These are phyloP conservation scores for Fusarium tupiense DNA, from an alignment of 2,329 filamentous ascomycete genomes.

Conservation along the genomic window DNA sequence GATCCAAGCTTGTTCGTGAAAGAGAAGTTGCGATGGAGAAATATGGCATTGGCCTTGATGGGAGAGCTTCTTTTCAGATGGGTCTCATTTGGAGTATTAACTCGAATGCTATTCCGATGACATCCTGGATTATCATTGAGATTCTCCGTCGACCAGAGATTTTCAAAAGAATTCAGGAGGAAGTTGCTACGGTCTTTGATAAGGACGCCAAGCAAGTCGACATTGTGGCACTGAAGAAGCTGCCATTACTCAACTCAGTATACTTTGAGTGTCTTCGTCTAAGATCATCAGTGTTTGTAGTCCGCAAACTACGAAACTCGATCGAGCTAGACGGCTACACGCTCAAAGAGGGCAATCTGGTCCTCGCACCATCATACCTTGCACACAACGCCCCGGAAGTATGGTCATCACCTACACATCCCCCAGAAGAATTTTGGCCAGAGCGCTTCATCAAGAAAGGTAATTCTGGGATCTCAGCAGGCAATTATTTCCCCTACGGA, in stretches of 20 bases:
- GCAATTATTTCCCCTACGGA: conserved; percentile 42
- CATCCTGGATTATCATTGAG: conserved; percentile 38
- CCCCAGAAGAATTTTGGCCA: conserved; percentile 37
- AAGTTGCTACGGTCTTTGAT: conserved; percentile 15
- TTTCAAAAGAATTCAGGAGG: conserved; percentile 22
- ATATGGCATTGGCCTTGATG: conserved; percentile 35
- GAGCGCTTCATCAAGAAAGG: conserved; percentile 35
- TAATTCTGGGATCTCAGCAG: conserved; percentile 16
- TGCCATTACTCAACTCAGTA: conserved; percentile 34
- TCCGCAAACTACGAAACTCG: conserved; percentile 34
- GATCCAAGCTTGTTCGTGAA: conserved; percentile 38
- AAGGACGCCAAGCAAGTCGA: conserved; percentile 9
- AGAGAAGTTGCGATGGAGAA: conserved; percentile 37
- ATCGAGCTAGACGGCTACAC: conserved; percentile 38
- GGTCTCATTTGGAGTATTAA: conserved; percentile 42
- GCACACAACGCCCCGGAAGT: conserved; percentile 34
- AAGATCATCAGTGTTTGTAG: conserved; percentile 35
- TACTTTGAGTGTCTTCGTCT: conserved; percentile 38
- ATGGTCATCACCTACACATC: conserved; percentile 22
- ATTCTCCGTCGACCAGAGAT: conserved; percentile 34
- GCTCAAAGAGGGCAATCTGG: conserved; percentile 34
- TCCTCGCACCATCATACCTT: conserved; percentile 37
- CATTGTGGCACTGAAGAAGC: conserved; percentile 24
- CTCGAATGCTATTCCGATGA: conserved; percentile 40
- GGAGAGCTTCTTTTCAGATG: conserved; percentile 38